These are phyloP conservation scores for Thalassiosira exigua DNA, from an alignment of 352 stramenopile species.

Conservation along the genomic window DNA sequence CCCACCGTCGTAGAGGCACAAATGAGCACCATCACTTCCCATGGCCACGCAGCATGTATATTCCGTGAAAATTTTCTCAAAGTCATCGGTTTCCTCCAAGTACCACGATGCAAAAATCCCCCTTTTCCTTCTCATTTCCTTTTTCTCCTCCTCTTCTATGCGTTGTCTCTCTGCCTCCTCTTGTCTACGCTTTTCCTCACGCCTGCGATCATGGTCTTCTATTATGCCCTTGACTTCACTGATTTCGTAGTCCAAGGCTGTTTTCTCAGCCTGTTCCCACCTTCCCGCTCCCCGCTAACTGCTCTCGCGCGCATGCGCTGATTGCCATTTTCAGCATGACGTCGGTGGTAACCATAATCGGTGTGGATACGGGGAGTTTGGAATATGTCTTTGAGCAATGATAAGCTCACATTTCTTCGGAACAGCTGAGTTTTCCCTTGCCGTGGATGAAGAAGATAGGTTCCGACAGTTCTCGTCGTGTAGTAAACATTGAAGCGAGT, in stretches of 20 bases:
- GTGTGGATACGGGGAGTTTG: slow-evolving; percentile 37
- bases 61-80: slow-evolving; percentile 11
- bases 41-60: slow-evolving; percentile 7
- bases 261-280: background rate
- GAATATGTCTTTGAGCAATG: slow-evolving; percentile 7
- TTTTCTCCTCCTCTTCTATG: slow-evolving; percentile 2
- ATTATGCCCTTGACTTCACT: background rate
- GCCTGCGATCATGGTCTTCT: background rate
- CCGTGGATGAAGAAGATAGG: slow-evolving; percentile 30
- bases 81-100: slow-evolving; percentile 1
- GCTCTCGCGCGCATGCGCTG: background rate
- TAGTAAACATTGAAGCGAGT: slow-evolving; percentile 29
- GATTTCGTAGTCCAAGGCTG: background rate
- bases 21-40: background rate
- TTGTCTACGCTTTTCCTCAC: background rate
- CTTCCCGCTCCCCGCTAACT: background rate
- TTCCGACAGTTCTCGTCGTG: slow-evolving; percentile 41
- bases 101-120: background rate
- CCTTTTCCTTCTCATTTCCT: background rate
- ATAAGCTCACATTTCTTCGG: slow-evolving; percentile 13
- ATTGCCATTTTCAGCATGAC: background rate
- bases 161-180: too few species aligned
- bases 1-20: slow-evolving; percentile 18
- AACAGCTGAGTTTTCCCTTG: slow-evolving; percentile 50
- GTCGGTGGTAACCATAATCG: slow-evolving; percentile 26